Evolutionary conservation across 2,329 filamentous ascomycete species (phyloP).

Genomic region (Huntiella omanensis): DNA sequence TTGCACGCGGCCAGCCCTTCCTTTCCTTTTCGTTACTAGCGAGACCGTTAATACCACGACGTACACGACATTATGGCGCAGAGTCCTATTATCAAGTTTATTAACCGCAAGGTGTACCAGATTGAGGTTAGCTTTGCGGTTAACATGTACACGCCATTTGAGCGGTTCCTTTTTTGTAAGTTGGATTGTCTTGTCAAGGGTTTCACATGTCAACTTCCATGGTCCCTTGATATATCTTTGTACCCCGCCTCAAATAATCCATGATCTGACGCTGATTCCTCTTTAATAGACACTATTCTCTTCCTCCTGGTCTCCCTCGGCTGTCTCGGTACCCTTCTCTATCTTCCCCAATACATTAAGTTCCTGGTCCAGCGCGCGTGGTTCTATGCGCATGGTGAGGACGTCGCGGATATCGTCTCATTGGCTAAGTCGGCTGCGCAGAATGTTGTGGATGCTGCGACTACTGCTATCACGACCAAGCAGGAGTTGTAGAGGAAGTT

Average conservation of each 20-base stretch:
- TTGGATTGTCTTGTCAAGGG: constrained; percentile 9
- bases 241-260: no score
- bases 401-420: constrained; percentile 29
- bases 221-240: no score
- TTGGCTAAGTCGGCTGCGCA: constrained; percentile 23
- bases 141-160: constrained; percentile 91
- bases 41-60: neutral
- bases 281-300: constrained; percentile 59
- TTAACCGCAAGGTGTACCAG: constrained; percentile 91
- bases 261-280: neutral
- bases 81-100: constrained; percentile 32
- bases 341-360: constrained; percentile 79
- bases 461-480: constrained; percentile 14
- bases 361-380: constrained; percentile 70
- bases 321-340: constrained; percentile 70
- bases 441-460: constrained; percentile 18
- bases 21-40: neutral
- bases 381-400: constrained; percentile 88
- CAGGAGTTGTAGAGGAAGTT: constrained; percentile 17
- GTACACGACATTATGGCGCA: constrained; percentile 8
- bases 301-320: constrained; percentile 80
- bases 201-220: constrained; percentile 5
- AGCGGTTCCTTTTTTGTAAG: constrained; percentile 96
- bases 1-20: neutral
- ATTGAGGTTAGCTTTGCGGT: constrained; percentile 93